Evolutionary conservation across 495 filamentous ascomycete genomes (phyloP).

Genomic region (Penicillium daleae): DNA sequence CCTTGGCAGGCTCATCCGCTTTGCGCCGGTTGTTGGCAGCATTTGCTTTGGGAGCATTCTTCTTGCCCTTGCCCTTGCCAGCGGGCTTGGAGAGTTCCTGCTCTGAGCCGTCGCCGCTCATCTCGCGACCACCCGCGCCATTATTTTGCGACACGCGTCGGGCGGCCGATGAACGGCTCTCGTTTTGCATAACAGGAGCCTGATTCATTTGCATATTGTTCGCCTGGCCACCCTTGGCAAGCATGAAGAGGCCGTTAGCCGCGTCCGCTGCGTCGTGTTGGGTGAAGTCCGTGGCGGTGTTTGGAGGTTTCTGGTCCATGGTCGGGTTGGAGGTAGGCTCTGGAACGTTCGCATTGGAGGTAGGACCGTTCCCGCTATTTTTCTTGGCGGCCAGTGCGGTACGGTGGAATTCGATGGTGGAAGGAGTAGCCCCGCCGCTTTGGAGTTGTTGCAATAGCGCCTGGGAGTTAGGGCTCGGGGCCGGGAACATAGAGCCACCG

Average conservation of each 20-base stretch:
- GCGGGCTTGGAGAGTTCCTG: constrained; percentile 66
- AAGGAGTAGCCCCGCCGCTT: constrained; percentile 82
- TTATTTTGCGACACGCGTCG: constrained; percentile 41
- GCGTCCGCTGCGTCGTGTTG: constrained; percentile 92
- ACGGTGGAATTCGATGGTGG: constrained; percentile 91
- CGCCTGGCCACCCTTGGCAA: constrained; percentile 70
- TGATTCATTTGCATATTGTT: constrained; percentile 49
- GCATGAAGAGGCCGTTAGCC: constrained; percentile 90
- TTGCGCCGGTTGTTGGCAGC: constrained; percentile 71
- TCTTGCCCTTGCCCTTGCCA: constrained; percentile 72
- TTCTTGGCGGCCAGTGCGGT: constrained; percentile 86
- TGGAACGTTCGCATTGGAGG: constrained; percentile 55
- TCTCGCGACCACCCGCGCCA: constrained; percentile 55
- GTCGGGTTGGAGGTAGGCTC: constrained; percentile 50
- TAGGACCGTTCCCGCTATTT: constrained; percentile 52
- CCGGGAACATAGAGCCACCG: constrained; percentile 96
- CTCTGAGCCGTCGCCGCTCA: constrained; percentile 71
- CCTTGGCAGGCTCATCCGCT: constrained; percentile 75
- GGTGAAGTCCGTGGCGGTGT: constrained; percentile 63
- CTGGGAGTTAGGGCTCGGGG: constrained; percentile 83
- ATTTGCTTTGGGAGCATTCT: constrained; percentile 53
- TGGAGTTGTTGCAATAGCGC: constrained; percentile 77
- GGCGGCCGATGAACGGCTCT: constrained; percentile 33
- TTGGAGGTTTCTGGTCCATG: constrained; percentile 55
- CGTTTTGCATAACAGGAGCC: constrained; percentile 27